These are phyloP conservation scores for Yamadazyma insecticola DNA, from an alignment of 805 yeast species.

Conservation along the genomic window DNA sequence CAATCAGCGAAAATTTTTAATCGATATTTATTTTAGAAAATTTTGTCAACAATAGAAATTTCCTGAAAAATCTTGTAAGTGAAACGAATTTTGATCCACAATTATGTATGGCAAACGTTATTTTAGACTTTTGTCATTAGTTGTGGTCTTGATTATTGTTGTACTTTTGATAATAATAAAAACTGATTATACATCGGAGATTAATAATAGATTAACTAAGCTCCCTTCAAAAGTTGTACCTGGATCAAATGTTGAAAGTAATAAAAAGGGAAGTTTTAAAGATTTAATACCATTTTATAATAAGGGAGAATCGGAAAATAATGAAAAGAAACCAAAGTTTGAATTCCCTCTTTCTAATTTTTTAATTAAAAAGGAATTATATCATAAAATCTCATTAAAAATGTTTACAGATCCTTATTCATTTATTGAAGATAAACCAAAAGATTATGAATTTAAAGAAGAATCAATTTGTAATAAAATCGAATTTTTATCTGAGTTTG, in stretches of 20 bases:
- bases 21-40: no score
- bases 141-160: slow-evolving; percentile 1
- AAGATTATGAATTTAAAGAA: slow-evolving; percentile 9
- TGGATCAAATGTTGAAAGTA: slow-evolving; percentile 1
- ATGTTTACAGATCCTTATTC: slow-evolving; percentile 16
- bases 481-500: slow-evolving; percentile 9
- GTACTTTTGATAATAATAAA: slow-evolving; percentile 3
- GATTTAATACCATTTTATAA: slow-evolving; percentile 2
- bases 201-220: neutral
- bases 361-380: slow-evolving; percentile 4
- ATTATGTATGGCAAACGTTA: no score
- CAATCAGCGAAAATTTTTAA: no score
- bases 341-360: slow-evolving; percentile 9
- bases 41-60: no score
- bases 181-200: slow-evolving; percentile 3
- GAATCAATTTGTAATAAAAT: slow-evolving; percentile 12
- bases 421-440: slow-evolving; percentile 4
- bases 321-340: neutral
- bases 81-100: no score
- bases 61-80: no score
- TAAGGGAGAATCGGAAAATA: neutral
- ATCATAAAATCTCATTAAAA: slow-evolving; percentile 5
- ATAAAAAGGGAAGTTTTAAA: slow-evolving; percentile 2
- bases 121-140: neutral
- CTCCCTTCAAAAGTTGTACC: slow-evolving; percentile 5